phyloP scores from a whole-genome alignment of 177 flowering plant genomes.

The Telopea speciosissima region DNA sequence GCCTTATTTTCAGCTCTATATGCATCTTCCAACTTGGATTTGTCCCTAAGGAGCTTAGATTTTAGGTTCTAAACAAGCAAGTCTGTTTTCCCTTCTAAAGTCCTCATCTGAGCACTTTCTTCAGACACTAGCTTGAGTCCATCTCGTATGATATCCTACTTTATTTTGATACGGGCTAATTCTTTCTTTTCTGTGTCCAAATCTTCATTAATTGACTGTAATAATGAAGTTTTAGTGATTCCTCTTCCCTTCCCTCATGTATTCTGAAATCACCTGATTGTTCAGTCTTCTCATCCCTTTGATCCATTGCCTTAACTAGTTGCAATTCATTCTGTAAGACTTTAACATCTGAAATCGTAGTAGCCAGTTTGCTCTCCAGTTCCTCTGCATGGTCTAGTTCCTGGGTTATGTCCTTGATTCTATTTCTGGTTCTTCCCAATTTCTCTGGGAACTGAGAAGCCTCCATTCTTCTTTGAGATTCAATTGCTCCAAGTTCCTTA shows the following conservation, averaged over 20 bases:
- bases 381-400: too few relatives aligned
- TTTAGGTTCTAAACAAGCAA: constrained; percentile 40
- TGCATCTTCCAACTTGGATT: constrained; percentile 53
- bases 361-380: constrained; percentile 40
- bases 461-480: constrained; percentile 49
- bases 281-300: constrained; percentile 14
- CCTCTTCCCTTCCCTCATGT: constrained; percentile 14
- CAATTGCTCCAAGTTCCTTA: constrained; percentile 46
- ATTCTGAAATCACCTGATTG: constrained; percentile 9
- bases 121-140: constrained; percentile 45
- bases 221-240: constrained; percentile 19
- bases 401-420: constrained; percentile 29
- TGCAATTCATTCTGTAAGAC: constrained; percentile 56
- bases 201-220: constrained; percentile 35
- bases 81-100: constrained; percentile 43
- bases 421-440: constrained; percentile 39
- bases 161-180: constrained; percentile 37
- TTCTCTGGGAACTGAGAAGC: constrained; percentile 27
- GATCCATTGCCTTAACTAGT: constrained; percentile 41
- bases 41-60: constrained; percentile 64
- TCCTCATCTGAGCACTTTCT: constrained; percentile 40
- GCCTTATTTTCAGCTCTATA: constrained; percentile 54
- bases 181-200: constrained; percentile 58
- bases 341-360: constrained; percentile 39
- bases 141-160: constrained; percentile 63